These are phyloP conservation scores for Toxoplasma gondii DNA, from an alignment of 169 alveolate genomes.

Conservation along the genomic window DNA sequence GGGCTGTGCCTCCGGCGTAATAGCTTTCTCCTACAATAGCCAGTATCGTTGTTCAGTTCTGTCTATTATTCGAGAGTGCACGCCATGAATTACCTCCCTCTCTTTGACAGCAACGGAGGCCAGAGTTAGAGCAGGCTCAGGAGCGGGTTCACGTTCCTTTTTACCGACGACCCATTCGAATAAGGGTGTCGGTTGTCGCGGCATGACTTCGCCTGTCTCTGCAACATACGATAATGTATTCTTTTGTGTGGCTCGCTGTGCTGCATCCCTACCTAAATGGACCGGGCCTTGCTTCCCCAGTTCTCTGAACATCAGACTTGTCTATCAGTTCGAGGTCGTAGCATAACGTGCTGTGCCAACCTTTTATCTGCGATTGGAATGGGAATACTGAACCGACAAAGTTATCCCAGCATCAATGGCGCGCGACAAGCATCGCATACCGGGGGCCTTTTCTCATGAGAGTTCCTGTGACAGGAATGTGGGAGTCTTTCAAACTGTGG, in stretches of 20 bases:
- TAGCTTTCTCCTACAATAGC: slow-evolving; percentile 22
- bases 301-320: slow-evolving; percentile 25
- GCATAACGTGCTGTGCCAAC: neutral
- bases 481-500: neutral
- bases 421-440: neutral
- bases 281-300: slow-evolving; percentile 57
- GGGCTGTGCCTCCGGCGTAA: neutral
- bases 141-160: neutral
- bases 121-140: neutral
- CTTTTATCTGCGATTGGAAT: slow-evolving; percentile 40
- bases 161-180: slow-evolving; percentile 14
- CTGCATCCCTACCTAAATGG: slow-evolving; percentile 35
- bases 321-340: neutral
- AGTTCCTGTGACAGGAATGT: neutral
- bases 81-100: neutral
- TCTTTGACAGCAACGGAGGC: neutral
- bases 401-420: neutral
- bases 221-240: neutral
- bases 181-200: slow-evolving; percentile 20
- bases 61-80: neutral
- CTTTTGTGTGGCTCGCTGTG: neutral
- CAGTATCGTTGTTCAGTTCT: neutral
- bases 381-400: slow-evolving; percentile 24
- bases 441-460: slow-evolving; percentile 3
- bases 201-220: slow-evolving; percentile 60